Conservation (phyloP, 495 filamentous ascomycete genomes). For the Penicillium chermesinum region DNA sequence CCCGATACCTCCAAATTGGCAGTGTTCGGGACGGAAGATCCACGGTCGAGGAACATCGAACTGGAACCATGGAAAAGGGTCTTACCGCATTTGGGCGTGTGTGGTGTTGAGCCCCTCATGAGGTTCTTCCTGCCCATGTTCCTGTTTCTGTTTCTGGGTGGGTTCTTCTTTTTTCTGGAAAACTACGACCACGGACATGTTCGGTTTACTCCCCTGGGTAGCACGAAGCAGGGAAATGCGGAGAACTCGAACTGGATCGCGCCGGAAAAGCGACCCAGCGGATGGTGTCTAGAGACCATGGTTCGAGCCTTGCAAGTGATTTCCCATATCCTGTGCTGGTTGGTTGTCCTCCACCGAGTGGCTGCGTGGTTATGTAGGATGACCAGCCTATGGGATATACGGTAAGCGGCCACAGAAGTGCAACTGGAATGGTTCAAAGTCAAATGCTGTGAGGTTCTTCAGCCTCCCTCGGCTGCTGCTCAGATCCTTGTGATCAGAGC, state of each 20-base stretch:
- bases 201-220: constrained; percentile 6
- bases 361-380: not conserved
- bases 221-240: constrained; percentile 14
- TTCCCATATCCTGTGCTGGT: constrained; percentile 19
- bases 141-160: not conserved
- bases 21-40: constrained; percentile 1
- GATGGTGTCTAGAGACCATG: too few species aligned
- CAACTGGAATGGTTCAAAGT: constrained; percentile 8
- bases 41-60: constrained; percentile 17
- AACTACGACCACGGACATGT: constrained; percentile 7
- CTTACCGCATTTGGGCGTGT: constrained; percentile 15
- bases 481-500: constrained; percentile 18
- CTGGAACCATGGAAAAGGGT: constrained; percentile 14
- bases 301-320: constrained; percentile 10
- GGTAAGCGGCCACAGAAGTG: not conserved
- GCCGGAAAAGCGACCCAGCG: too few species aligned
- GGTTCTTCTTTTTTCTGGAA: constrained; percentile 20
- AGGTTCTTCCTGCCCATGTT: too few species aligned
- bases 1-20: not conserved
- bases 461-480: constrained; percentile 18
- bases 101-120: too few species aligned
- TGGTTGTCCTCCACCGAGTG: constrained; percentile 1
- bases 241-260: constrained; percentile 13
- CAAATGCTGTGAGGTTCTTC: constrained; percentile 10
- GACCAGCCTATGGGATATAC: not conserved